Evolutionary conservation across 2,329 filamentous ascomycete species (phyloP), one percentile per base, ranked within the genome.

Genomic region (Cladosporium austrohemisphaericum): DNA sequence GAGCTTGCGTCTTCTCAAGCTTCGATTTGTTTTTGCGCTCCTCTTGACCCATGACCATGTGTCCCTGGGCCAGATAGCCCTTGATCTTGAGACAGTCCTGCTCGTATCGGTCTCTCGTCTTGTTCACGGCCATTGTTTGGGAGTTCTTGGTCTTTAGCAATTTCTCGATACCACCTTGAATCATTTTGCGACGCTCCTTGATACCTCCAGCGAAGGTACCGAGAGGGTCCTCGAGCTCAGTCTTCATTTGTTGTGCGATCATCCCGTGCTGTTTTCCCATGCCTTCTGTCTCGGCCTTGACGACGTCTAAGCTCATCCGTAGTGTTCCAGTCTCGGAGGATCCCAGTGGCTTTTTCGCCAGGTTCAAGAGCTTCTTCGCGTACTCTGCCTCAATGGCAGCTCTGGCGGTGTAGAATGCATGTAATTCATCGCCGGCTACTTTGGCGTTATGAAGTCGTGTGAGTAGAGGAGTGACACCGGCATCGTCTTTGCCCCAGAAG

Each of bases 1-100:
- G 94, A 60, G 96, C 93, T 67, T 98, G 93, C 1, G 93, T 97
- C 78, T 98, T 98, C 69, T 98, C 93, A 35, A 98, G 79, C 71
- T 95, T 97, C 18, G 92, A 91, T 72, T 98, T 98, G 70, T 98
- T 98, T 72, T 95, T 96, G 22, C 93, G 83, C 73, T 98, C 93
- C 67, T 98, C 93, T 61, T 98, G 93, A 11, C 93, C 93, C 93
- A 98, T 98, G 51, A 98, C 93, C 93, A 98, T 98, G 67, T 98
- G 94, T 8, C 93, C 93, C 70, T 98, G 93, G 3, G 94, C 93
- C 4, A 98, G 81, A 65, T 98, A 98, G 31, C 93, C 93, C 71
- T 98, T 98, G 68, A 98, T 97, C 67, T 95, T 93, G 36, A 98
- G 77, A 65, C 92, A 97, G 60, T 98, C 94, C 69, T 98, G 92